Conservation (phyloP, 352 stramenopile genomes). For the Blastocystis sp. region DNA sequence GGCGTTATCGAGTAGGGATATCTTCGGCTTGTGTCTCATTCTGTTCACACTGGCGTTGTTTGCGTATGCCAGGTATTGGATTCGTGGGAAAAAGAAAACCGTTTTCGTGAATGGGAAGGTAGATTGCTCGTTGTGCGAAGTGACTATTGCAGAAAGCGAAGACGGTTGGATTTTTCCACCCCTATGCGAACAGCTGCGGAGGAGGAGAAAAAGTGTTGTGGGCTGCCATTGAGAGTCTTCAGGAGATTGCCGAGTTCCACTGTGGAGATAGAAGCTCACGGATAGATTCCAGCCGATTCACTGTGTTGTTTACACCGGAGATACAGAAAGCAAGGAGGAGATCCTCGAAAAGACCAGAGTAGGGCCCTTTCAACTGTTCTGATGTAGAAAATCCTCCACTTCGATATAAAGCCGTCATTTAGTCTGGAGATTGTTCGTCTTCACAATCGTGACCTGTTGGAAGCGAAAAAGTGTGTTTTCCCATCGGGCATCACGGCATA, state of each 20-base stretch:
- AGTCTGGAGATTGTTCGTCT: constrained; percentile 58
- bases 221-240: constrained; percentile 86
- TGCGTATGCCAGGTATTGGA: constrained; percentile 18
- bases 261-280: constrained; percentile 25
- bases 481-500: constrained; percentile 71
- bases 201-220: constrained; percentile 97
- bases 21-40: neutral
- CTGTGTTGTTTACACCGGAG: constrained; percentile 51
- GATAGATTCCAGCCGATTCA: constrained; percentile 73
- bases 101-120: constrained; percentile 58
- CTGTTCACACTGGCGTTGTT: neutral
- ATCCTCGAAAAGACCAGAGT: constrained; percentile 59
- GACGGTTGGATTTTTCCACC: constrained; percentile 86
- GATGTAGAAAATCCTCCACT: constrained; percentile 54
- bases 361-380: constrained; percentile 70
- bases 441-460: constrained; percentile 26
- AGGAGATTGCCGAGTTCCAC: constrained; percentile 69
- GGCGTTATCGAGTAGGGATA: neutral
- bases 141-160: constrained; percentile 40
- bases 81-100: neutral
- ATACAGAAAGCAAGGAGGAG: constrained; percentile 35
- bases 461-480: constrained; percentile 73
- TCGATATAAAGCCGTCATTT: constrained; percentile 61
- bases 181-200: constrained; percentile 88
- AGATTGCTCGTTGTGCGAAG: neutral